Evolutionary conservation across 495 filamentous ascomycete species (phyloP).

Genomic region (Tuber melanosporum): DNA sequence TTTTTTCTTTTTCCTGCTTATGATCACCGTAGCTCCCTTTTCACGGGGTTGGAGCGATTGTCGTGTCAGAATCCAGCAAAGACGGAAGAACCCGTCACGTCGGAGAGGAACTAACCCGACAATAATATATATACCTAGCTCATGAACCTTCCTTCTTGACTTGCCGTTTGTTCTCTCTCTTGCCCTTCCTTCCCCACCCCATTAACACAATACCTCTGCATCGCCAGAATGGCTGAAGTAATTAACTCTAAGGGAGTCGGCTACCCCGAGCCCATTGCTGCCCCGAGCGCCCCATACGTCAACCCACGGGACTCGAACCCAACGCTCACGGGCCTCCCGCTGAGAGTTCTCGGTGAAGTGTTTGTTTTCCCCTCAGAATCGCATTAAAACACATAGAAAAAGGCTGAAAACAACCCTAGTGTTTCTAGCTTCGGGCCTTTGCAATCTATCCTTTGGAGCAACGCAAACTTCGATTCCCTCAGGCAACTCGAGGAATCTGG

Average conservation of each 20-base stretch:
- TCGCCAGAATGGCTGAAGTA: constrained; percentile 13
- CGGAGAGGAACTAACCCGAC: not conserved
- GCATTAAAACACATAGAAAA: not conserved
- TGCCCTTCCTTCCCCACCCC: not conserved
- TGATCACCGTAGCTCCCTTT: not conserved
- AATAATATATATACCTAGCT: not conserved
- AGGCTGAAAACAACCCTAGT: constrained; percentile 43
- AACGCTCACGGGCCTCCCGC: constrained; percentile 50
- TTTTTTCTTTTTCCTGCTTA: not conserved
- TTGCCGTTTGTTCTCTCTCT: not conserved
- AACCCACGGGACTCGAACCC: constrained; percentile 51
- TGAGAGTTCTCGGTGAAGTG: constrained; percentile 51
- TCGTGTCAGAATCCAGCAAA: not conserved
- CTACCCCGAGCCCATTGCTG: constrained; percentile 33
- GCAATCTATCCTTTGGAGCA: constrained; percentile 61
- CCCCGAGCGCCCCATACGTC: constrained; percentile 43
- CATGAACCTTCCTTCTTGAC: not conserved
- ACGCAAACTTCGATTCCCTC: constrained; percentile 64
- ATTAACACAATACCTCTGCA: not conserved
- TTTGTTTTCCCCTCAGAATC: constrained; percentile 39
- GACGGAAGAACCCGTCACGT: not conserved
- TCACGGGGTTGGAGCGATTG: not conserved
- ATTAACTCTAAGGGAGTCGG: constrained; percentile 20
- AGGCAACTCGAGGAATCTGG: constrained; percentile 47
- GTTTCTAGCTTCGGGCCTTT: constrained; percentile 52